A percentile compares a stretch with the other conserved stretches of the same genome.
Conservation (phyloP, 768 basidiomycete genomes). For the Auriscalpium orientale region DNA sequence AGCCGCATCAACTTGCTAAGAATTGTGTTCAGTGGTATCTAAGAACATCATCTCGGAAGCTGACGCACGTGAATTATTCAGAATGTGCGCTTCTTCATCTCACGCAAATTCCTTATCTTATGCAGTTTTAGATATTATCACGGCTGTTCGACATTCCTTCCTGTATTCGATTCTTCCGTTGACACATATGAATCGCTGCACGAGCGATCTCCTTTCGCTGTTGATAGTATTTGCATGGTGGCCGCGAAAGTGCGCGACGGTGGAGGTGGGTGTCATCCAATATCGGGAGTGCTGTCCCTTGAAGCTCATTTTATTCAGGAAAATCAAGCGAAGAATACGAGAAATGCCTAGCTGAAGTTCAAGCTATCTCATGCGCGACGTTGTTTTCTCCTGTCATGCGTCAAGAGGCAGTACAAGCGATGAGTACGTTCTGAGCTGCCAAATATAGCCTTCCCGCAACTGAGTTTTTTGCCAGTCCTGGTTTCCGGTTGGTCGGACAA, state of each 20-base stretch:
- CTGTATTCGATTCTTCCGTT: constrained; percentile 74
- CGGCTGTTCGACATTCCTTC: constrained; percentile 88
- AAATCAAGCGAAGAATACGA: constrained; percentile 67
- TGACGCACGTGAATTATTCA: constrained; percentile 82
- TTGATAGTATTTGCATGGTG: constrained; percentile 90
- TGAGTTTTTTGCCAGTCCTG: constrained; percentile 48
- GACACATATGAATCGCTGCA: constrained; percentile 86
- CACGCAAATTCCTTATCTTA: constrained; percentile 11
- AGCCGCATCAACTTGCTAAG: constrained; percentile 1
- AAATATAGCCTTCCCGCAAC: background rate
- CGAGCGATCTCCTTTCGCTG: constrained; percentile 86
- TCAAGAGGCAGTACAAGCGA: constrained; percentile 86
- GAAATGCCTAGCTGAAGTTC: constrained; percentile 77
- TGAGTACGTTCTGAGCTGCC: constrained; percentile 52
- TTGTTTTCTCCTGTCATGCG: constrained; percentile 82
- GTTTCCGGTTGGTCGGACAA: constrained; percentile 94
- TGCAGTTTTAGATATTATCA: constrained; percentile 62
- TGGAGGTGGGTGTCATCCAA: constrained; percentile 49
- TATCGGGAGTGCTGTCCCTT: constrained; percentile 8
- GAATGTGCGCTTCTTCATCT: constrained; percentile 47
- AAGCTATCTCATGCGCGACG: constrained; percentile 75
- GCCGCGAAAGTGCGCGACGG: constrained; percentile 87
- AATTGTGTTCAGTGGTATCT: constrained; percentile 54
- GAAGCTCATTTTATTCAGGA: constrained; percentile 34
- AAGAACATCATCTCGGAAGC: constrained; percentile 74